These are phyloP conservation scores for Byssochlamys sp. DNA, from an alignment of 2,329 filamentous ascomycete species.

Conservation along the genomic window DNA sequence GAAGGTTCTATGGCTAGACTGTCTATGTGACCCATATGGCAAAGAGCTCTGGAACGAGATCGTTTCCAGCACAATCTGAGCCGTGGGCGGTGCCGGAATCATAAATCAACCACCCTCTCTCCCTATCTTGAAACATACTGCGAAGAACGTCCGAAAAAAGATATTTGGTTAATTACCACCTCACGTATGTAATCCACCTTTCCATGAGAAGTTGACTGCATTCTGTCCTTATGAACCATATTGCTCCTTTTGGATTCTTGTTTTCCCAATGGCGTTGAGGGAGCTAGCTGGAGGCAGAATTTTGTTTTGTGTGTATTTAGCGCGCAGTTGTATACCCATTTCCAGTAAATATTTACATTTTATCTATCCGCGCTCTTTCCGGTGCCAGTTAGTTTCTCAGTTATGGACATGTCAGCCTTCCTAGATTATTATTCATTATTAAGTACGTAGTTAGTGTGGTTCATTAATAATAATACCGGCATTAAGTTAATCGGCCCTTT, in stretches of 20 bases:
- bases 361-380: no score
- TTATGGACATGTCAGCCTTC: no score
- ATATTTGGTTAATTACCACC: not conserved
- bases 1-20: slow-evolving; percentile 13
- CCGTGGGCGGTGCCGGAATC: not conserved
- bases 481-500: no score
- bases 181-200: not conserved
- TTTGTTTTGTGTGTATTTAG: not conserved
- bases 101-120: not conserved
- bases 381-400: no score
- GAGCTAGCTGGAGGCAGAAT: not conserved
- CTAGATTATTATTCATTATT: no score
- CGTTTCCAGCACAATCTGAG: not conserved
- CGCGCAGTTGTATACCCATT: not conserved
- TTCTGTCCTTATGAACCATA: not conserved
- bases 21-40: slow-evolving; percentile 14
- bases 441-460: no score
- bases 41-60: slow-evolving; percentile 10
- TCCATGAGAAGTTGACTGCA: not conserved
- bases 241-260: not conserved
- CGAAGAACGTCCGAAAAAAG: not conserved
- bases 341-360: not conserved
- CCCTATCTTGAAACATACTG: not conserved
- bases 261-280: not conserved
- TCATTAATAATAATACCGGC: no score